These are phyloP conservation scores for Termitomyces sp. DNA, from an alignment of 768 basidiomycete genomes.

Conservation along the genomic window DNA sequence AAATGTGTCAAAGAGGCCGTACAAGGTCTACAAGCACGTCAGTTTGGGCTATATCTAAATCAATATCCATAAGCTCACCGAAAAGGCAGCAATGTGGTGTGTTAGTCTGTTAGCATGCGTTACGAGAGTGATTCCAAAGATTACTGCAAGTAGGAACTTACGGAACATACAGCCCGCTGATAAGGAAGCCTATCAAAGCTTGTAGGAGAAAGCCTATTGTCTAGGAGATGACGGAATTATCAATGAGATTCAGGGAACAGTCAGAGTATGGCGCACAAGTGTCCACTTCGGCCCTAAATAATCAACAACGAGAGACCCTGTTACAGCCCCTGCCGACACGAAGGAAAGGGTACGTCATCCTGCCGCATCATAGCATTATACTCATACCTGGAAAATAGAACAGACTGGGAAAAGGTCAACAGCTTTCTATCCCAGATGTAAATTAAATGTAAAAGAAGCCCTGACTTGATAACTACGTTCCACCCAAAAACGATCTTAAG, in stretches of 20 bases:
- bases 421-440: no score
- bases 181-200: slow-evolving; percentile 53
- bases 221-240: slow-evolving; percentile 21
- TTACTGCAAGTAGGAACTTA: slow-evolving; percentile 17
- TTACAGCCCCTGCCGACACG: no score
- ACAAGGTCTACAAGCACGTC: slow-evolving; percentile 47
- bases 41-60: not conserved
- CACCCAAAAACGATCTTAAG: slow-evolving; percentile 71
- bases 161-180: slow-evolving; percentile 48
- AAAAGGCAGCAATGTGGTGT: slow-evolving; percentile 64
- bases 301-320: slow-evolving; percentile 70
- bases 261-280: slow-evolving; percentile 38
- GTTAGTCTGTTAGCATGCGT: slow-evolving; percentile 36
- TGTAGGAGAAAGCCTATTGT: slow-evolving; percentile 52
- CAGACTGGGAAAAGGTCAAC: slow-evolving; percentile 16
- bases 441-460: not conserved
- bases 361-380: no score
- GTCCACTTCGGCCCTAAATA: slow-evolving; percentile 67
- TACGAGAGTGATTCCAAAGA: not conserved
- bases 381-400: slow-evolving; percentile 32
- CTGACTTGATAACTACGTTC: slow-evolving; percentile 77
- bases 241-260: not conserved
- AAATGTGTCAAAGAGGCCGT: slow-evolving; percentile 62
- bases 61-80: slow-evolving; percentile 41
- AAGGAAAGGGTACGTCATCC: not conserved